Percentiles rank a stretch among this genome's conserved stretches.
These are phyloP conservation scores for Aspergillus flavus DNA, from an alignment of 2,329 filamentous ascomycete genomes.

Conservation along the genomic window DNA sequence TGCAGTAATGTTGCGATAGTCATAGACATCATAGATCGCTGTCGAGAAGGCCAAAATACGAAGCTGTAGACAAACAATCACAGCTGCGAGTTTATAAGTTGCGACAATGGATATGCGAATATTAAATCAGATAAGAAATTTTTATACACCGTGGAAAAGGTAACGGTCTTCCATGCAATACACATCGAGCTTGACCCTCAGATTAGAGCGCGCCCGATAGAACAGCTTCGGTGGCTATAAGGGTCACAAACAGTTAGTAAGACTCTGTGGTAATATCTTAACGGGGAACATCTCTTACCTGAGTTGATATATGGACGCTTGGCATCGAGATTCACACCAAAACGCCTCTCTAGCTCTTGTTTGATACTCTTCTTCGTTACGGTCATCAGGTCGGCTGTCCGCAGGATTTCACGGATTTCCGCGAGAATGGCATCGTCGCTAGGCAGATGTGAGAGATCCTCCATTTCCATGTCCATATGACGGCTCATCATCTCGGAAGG, in stretches of 20 bases:
- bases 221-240: conserved; percentile 72
- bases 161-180: neutral
- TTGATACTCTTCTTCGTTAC: conserved; percentile 99
- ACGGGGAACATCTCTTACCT: conserved; percentile 59
- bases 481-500: conserved; percentile 72
- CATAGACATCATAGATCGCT: conserved; percentile 2
- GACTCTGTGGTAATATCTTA: neutral
- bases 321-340: conserved; percentile 80
- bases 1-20: neutral
- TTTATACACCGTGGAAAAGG: neutral
- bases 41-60: neutral
- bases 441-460: conserved; percentile 74
- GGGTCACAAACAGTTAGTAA: conserved; percentile 31
- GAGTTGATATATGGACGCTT: conserved; percentile 93
- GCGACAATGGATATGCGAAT: neutral
- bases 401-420: conserved; percentile 92
- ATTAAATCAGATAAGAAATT: neutral
- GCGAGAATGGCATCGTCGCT: conserved; percentile 86
- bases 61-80: neutral
- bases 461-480: conserved; percentile 70
- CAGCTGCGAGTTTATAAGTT: neutral
- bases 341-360: conserved; percentile 85
- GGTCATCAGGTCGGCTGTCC: conserved; percentile 91
- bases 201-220: conserved; percentile 72
- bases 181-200: neutral